Percentiles rank a stretch among this genome's conserved stretches.
Evolutionary conservation across 176 grass and related monocot species (phyloP).

Genomic region (Rhipidocladum racemiflorum): DNA sequence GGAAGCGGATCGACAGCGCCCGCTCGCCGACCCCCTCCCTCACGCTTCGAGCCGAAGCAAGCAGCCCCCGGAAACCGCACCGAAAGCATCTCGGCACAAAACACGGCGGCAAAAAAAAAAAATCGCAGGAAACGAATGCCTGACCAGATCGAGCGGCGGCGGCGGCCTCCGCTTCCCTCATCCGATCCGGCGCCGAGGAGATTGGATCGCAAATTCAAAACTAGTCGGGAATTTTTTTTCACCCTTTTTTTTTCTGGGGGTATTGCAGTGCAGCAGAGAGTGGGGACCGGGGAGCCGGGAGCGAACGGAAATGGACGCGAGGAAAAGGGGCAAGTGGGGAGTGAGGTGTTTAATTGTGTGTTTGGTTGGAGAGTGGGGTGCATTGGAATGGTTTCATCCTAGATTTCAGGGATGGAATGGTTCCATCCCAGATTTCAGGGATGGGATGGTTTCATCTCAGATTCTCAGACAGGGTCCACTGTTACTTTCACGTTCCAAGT

Average conservation of each 20-base stretch:
- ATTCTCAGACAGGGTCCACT: too few relatives aligned
- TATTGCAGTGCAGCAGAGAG: conserved; percentile 23
- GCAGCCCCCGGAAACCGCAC: conserved; percentile 14
- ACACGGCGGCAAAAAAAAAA: conserved; percentile 13
- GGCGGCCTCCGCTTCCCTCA: conserved; percentile 45
- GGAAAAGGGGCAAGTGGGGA: conserved; percentile 40
- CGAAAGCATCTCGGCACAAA: background rate
- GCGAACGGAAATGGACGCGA: conserved; percentile 19
- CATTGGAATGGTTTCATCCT: too few relatives aligned
- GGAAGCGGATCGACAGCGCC: conserved; percentile 40
- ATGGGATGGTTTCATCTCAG: too few relatives aligned
- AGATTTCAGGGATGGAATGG: too few relatives aligned
- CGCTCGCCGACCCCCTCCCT: conserved; percentile 20
- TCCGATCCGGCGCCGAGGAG: conserved; percentile 17
- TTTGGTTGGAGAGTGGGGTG: too few relatives aligned
- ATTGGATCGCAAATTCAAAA: conserved; percentile 32
- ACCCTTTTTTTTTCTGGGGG: background rate
- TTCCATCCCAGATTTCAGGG: too few relatives aligned
- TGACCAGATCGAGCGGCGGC: conserved; percentile 46
- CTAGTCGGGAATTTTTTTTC: background rate
- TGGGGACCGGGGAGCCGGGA: background rate
- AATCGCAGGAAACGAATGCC: conserved; percentile 13
- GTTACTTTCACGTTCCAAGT: too few relatives aligned
- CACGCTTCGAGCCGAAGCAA: conserved; percentile 40
- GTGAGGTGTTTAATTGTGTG: conserved; percentile 39